Percentiles rank a stretch among this genome's conserved stretches.
These are phyloP conservation scores for Cruciata laevipes DNA, from an alignment of 257 asterid genomes.

Conservation along the genomic window DNA sequence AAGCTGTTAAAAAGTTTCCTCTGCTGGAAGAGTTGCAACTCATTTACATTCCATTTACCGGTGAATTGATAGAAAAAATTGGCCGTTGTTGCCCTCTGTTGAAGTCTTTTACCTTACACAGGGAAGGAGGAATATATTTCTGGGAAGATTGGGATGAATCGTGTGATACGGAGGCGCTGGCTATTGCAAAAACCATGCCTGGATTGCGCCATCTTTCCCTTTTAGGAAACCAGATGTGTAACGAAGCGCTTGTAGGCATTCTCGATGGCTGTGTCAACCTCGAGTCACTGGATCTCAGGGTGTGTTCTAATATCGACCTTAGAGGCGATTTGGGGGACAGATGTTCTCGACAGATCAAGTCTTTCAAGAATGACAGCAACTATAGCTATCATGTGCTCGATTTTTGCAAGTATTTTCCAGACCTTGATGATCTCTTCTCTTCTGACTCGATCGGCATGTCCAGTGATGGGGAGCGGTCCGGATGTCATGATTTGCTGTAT, in stretches of 20 bases:
- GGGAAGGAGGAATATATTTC: too few relatives aligned
- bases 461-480: too few relatives aligned
- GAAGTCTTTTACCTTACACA: conserved; percentile 20
- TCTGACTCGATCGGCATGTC: too few relatives aligned
- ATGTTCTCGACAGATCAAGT: too few relatives aligned
- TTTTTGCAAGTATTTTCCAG: too few relatives aligned
- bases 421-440: too few relatives aligned
- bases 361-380: too few relatives aligned
- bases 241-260: conserved; percentile 31
- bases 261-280: conserved; percentile 41
- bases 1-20: conserved; percentile 29
- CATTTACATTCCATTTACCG: neutral
- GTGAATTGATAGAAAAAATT: conserved; percentile 19
- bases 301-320: conserved; percentile 26
- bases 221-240: conserved; percentile 21
- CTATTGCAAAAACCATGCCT: conserved; percentile 44
- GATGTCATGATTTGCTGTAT: too few relatives aligned
- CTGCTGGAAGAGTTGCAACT: conserved; percentile 45
- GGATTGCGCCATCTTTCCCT: conserved; percentile 31
- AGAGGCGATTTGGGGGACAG: too few relatives aligned
- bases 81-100: conserved; percentile 34
- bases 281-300: conserved; percentile 45
- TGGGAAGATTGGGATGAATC: too few relatives aligned
- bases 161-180: conserved; percentile 19
- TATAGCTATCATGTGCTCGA: too few relatives aligned